Conservation (phyloP, 345 rosid genomes). For the Carallia pectinifolia region DNA sequence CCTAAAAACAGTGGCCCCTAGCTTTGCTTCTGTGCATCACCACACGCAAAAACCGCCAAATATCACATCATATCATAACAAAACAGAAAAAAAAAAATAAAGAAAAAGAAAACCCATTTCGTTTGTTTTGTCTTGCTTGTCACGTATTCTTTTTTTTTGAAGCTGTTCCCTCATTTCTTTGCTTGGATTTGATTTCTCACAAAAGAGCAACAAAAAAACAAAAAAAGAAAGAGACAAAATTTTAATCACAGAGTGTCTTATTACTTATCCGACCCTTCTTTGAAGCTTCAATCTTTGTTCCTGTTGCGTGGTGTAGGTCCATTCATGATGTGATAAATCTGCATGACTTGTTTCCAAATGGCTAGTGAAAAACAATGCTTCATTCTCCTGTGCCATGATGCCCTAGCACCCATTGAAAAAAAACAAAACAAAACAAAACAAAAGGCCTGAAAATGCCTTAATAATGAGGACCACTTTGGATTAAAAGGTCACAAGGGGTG, state of each 20-base stretch:
- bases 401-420: not conserved
- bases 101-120: slow-evolving; percentile 1
- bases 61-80: no score
- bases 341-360: no score
- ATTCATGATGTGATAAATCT: no score
- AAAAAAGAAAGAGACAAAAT: not conserved
- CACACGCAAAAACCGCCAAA: not conserved
- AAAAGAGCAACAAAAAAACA: not conserved
- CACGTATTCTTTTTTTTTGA: not conserved
- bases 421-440: not conserved
- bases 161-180: not conserved
- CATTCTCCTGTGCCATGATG: no score
- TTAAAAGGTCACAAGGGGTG: not conserved
- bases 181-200: slow-evolving; percentile 6
- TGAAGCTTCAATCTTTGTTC: no score
- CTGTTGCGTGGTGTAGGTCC: no score
- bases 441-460: not conserved
- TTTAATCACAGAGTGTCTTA: no score
- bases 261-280: no score
- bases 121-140: slow-evolving; percentile 25
- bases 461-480: slow-evolving; percentile 19
- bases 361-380: no score
- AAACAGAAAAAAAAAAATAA: not conserved
- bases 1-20: slow-evolving; percentile 21
- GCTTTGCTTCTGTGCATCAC: slow-evolving; percentile 12